Evolutionary conservation across 2,329 filamentous ascomycete genomes (phyloP), one percentile per base, ranked within the genome.

Genomic region (Neopestalotiopsis sp.): DNA sequence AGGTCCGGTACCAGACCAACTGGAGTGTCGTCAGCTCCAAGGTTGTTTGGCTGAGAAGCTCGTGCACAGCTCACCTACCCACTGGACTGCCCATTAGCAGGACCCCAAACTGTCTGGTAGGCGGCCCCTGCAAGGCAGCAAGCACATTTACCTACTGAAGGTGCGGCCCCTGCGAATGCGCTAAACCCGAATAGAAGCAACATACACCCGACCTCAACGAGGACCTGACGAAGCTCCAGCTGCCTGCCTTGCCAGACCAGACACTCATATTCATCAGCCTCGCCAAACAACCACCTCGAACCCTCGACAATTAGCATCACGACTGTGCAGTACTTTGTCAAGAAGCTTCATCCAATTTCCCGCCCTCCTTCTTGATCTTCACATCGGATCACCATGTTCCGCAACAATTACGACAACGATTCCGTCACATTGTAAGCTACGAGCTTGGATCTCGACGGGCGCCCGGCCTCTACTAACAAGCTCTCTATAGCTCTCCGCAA

Each of bases 391-490:
- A 91, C 79, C 79, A 98, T 99, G 96, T 99, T 99, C 86, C 90
- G 96, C 85, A 99, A 99, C 89, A 98, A 98, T 85, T 99, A 99
- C 89, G 96, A 99, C 87, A 99, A 99, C 90, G 96, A 99, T 84
- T 97, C 95, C 72, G 95, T 98, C 85, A 99, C 96, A 85, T 99
- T 98, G 94, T 97, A 88, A 84, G 91, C 84, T 79, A 72, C 68
- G 67, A 58, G 56, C 70, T 62, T 52, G n/a, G 34, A 30, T 24
- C 28, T 34, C n/a, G 10, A n/a, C 32, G 59, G n/a, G 45, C 61
- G 66, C 65, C 49, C 67, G 61, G 59, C 67, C 17, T 28, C 52
- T 69, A 66, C 71, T 75, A 69, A 75, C 68, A 69, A 52, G n/a
- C 45, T 69, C 71, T 71, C 68, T 62, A 20, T 78, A 98, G 95